Base-by-base conservation (phyloP, 2,329 filamentous ascomycete species). In the Botrytis galanthina region DNA sequence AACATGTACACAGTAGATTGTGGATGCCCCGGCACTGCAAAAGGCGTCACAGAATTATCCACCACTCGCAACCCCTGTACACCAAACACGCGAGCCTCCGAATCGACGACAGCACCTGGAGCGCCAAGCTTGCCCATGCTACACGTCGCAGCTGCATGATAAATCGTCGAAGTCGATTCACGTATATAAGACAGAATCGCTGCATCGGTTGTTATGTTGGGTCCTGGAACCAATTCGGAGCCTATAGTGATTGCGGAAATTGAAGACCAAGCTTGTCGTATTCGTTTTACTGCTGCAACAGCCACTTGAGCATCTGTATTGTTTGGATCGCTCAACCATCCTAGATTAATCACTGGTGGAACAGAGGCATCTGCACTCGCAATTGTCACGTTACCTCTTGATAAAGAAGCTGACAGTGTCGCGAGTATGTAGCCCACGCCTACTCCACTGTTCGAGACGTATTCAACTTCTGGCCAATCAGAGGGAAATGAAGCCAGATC, bases 131-230 rank as follows among this genome's bases (percentile, higher is more conserved):
- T 83, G 0, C 88, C 88, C 88, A 91, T 90, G 79, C 29, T 29
- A 14, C 83, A 83, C 0, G 88, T 90, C 0, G 87, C 86, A 0
- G 82, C 86, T 83, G 85, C 88, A 78, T 87, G 88, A 84, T 83
- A 89, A 51, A 75, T 66, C 2, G 60, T 60, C 3, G n/a, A 64
- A 18, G 82, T 8, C 82, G 81, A n/a, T 76, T 74, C 18, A 78
- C 77, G 9, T 78, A 72, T 39, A 72, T 74, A 70, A 26, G 48
- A 60, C n/a, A 70, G 39, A 60, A 77, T 73, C 54, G 76, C 61
- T 8, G 54, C 74, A 74, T 77, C 75, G 1, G 72, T 73, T 39
- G 35, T 18, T 8, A 75, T 70, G 12, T 22, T 10, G 10, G 37
- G 20, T n/a, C 63, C 44, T 12, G 39, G 39, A 20, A 22, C 32